Conservation (phyloP, 2,329 filamentous ascomycete species). For the Aspergillus pseudoglaucus region DNA sequence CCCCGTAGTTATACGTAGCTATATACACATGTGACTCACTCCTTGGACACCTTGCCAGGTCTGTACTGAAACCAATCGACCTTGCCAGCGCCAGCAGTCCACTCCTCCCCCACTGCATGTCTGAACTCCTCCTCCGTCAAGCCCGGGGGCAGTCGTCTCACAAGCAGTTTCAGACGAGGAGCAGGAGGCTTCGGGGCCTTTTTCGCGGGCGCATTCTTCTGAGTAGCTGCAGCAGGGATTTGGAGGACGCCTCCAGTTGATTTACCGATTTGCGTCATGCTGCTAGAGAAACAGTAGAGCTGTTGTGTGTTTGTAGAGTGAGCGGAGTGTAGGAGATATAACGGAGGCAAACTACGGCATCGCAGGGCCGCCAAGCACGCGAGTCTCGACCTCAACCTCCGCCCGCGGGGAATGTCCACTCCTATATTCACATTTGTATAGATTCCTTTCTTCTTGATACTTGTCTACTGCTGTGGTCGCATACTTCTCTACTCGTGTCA, state of each 20-base stretch:
- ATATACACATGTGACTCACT: constrained; percentile 50
- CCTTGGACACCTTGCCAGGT: constrained; percentile 70
- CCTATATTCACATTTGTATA: neutral
- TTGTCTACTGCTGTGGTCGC: neutral
- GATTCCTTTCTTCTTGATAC: neutral
- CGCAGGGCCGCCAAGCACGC: constrained; percentile 11
- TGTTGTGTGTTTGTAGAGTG: neutral
- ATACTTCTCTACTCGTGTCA: neutral
- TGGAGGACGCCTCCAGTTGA: constrained; percentile 49
- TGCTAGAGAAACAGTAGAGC: neutral
- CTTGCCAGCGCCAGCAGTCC: constrained; percentile 72
- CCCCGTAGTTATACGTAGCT: neutral
- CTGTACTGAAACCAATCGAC: constrained; percentile 77
- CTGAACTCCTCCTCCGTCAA: constrained; percentile 75
- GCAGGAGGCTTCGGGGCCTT: constrained; percentile 39
- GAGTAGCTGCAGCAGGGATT: constrained; percentile 43
- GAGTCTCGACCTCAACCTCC: neutral
- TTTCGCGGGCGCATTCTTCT: constrained; percentile 42
- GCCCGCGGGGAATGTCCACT: neutral
- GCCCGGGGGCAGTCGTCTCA: constrained; percentile 78
- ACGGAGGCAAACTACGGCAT: constrained; percentile 6
- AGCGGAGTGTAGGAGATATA: neutral
- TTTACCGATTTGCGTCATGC: constrained; percentile 26
- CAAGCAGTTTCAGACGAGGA: constrained; percentile 72
- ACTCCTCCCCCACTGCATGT: constrained; percentile 65